A percentile compares a stretch with the other conserved stretches of the same genome.
phyloP scores from a whole-genome alignment of 352 stramenopile species.

The Pilasporangium apinafurcum region DNA sequence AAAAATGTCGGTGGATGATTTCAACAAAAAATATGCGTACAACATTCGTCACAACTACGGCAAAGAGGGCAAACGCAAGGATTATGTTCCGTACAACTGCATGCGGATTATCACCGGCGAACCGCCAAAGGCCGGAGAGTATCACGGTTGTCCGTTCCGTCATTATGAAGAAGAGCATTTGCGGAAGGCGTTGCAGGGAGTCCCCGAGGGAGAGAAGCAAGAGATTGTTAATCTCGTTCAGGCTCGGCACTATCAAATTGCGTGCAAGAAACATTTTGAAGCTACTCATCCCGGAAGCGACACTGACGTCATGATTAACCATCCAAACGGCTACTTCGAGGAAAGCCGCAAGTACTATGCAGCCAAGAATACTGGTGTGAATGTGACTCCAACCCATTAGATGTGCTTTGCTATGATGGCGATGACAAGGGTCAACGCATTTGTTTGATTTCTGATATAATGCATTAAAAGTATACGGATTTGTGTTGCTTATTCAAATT shows the following conservation, averaged over 20 bases:
- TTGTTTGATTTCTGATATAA: conserved; percentile 6
- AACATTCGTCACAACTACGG: conserved; percentile 99
- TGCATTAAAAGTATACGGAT: not conserved
- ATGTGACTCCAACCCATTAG: conserved; percentile 19
- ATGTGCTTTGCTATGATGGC: too few species aligned
- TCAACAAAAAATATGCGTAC: conserved; percentile 99
- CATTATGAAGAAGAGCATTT: conserved; percentile 94
- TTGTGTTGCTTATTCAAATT: too few species aligned
- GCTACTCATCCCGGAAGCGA: conserved; percentile 83
- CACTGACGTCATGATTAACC: conserved; percentile 93
- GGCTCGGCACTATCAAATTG: conserved; percentile 96
- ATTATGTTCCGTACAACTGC: conserved; percentile 96
- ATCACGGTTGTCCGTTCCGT: conserved; percentile 98
- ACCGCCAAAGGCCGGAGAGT: conserved; percentile 89
- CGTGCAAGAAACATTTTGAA: conserved; percentile 98
- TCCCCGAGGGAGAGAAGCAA: conserved; percentile 82
- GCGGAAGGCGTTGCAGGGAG: conserved; percentile 76
- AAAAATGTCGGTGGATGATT: conserved; percentile 95
- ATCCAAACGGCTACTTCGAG: conserved; percentile 98
- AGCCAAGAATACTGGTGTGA: conserved; percentile 69
- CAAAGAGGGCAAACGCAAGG: conserved; percentile 98
- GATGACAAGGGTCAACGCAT: too few species aligned
- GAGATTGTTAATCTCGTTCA: conserved; percentile 91
- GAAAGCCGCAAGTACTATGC: conserved; percentile 93
- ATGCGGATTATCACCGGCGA: conserved; percentile 97